A percentile compares a stretch with the other conserved stretches of the same genome.
phyloP scores from a whole-genome alignment of 225 moss, liverwort and hornwort species.

The Thuidium tamariscinum region DNA sequence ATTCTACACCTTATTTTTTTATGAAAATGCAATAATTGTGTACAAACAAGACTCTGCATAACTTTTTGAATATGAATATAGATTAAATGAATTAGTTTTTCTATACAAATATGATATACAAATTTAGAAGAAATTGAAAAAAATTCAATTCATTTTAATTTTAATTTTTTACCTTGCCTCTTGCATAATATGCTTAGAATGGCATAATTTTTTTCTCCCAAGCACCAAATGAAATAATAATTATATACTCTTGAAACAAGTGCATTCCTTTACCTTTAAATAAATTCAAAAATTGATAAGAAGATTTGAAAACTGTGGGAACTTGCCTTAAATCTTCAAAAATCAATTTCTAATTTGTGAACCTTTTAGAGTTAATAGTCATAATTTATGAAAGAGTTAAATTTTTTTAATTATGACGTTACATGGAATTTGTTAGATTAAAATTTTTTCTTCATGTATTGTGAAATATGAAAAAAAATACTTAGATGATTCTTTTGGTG shows the following conservation, averaged over 20 bases:
- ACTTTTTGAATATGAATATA: not conserved
- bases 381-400: not conserved
- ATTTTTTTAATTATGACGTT: not conserved
- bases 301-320: not conserved
- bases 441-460: not conserved
- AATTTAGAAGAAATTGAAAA: too few species aligned
- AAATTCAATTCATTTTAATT: too few species aligned
- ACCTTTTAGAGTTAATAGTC: not conserved
- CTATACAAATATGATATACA: too few species aligned
- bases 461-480: fast-evolving
- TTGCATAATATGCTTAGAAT: not conserved
- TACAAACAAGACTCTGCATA: not conserved
- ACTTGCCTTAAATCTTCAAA: fast-evolving
- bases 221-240: not conserved
- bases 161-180: fast-evolving
- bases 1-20: not conserved
- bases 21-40: fast-evolving
- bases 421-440: fast-evolving
- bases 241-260: fast-evolving
- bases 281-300: not conserved
- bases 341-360: fast-evolving
- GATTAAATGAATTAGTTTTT: not conserved
- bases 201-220: fast-evolving
- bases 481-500: not conserved
- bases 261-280: not conserved